Conservation (phyloP, 495 filamentous ascomycete species). For the Penicillium argentinense region DNA sequence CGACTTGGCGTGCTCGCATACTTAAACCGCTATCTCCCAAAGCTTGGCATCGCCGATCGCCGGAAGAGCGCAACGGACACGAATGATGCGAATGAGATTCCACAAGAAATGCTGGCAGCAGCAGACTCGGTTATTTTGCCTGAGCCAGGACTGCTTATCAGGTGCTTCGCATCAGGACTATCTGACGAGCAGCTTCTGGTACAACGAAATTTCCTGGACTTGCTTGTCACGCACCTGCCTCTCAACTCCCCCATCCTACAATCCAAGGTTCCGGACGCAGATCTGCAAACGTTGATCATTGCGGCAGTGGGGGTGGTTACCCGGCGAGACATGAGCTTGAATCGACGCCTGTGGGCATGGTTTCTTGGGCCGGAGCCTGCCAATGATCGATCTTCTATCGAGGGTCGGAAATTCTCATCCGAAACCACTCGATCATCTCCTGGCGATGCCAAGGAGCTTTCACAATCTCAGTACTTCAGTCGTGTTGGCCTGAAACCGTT, state of each 20-base stretch:
- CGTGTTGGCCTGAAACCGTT: constrained; percentile 73
- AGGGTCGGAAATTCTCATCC: constrained; percentile 49
- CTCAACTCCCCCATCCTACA: constrained; percentile 84
- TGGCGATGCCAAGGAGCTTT: constrained; percentile 38
- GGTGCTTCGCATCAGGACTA: constrained; percentile 89
- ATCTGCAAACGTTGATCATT: constrained; percentile 76
- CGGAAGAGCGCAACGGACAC: constrained; percentile 31
- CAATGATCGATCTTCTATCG: constrained; percentile 41
- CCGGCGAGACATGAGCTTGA: constrained; percentile 93
- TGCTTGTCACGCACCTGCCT: constrained; percentile 88
- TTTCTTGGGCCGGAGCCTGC: constrained; percentile 79
- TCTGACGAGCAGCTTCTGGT: constrained; percentile 86
- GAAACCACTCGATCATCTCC: constrained; percentile 48
- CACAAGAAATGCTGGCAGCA: constrained; percentile 38
- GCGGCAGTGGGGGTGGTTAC: constrained; percentile 83
- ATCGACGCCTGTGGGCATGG: constrained; percentile 95
- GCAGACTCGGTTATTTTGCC: constrained; percentile 82
- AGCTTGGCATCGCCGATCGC: constrained; percentile 51
- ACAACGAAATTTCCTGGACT: constrained; percentile 89
- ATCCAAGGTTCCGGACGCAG: constrained; percentile 62
- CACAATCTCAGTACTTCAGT: constrained; percentile 70
- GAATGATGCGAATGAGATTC: constrained; percentile 20
- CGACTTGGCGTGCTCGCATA: constrained; percentile 86
- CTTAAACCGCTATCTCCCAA: constrained; percentile 75
- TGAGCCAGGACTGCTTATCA: constrained; percentile 85